Base-by-base conservation (phyloP, 371 early-diverging fungal species). In the Coemansia sp. region DNA sequence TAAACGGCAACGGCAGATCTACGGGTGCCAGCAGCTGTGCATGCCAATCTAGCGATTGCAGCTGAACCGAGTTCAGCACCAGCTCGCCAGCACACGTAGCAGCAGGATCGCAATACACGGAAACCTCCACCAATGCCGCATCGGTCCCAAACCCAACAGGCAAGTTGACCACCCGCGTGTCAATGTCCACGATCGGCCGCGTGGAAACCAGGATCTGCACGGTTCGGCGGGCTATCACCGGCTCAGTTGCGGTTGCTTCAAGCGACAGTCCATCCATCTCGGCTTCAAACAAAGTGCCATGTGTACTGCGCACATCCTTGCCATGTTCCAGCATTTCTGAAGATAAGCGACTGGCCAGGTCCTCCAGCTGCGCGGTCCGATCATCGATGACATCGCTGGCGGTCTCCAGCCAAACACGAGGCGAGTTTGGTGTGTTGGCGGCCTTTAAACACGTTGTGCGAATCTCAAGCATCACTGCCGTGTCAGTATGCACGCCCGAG, bases 131-230 rank as follows among this genome's bases (percentile, higher is more conserved):
- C 8, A 73, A 50, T 13, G 59, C 62, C n/a, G 65, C 56, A 14
- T 61, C 55, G 20, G 74, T 40, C 1, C 74, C 74, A 55, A 61
- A 62, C 48, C 58, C 65, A 11, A 55, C 54, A 3, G 74, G 69
- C 39, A 73, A 58, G 9, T 26, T 26, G 2, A 65, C 50, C 26
- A 65, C 47, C 13, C 58, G 53, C 39, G 62, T 40, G 30, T 55
- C 62, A 35, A 62, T 53, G 10, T 43, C 43, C 5, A 58, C 65
- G 1, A 65, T 40, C 10, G 69, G 65, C 2, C 55, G 54, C 6
- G 74, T 65, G 6, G 48, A 32, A 10, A 73, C 62, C 41, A 73
- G 51, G 2, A 63, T 69, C 56, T 73, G 74, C 32, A 73, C 57
- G 57, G 62, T 47, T n/a, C 65, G 45, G 2, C 59, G 62, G 3